Base-by-base conservation (phyloP, 768 basidiomycete genomes). In the Termitomyces sp. region DNA sequence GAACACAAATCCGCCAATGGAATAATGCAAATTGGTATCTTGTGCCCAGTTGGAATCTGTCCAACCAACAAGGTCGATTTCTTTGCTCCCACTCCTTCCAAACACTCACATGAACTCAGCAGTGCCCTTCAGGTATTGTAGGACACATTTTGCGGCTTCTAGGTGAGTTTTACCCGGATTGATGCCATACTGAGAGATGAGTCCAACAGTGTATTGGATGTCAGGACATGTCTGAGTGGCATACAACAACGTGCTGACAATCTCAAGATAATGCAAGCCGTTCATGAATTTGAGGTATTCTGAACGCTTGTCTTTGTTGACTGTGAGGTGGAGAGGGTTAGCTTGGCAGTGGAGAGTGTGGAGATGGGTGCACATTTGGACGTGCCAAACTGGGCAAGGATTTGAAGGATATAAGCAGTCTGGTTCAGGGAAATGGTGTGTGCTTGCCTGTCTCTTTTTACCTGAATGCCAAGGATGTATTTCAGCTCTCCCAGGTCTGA, bases 31-130 rank as follows among this genome's bases (percentile, higher is more conserved):
- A n/a, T 55, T 39, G 2, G n/a, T 27, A n/a, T n/a, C n/a, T n/a
- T n/a, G n/a, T n/a, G n/a, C n/a, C n/a, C n/a, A n/a, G n/a, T n/a
- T n/a, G n/a, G n/a, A n/a, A n/a, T n/a, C n/a, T n/a, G n/a, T n/a
- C n/a, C n/a, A n/a, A n/a, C n/a, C n/a, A n/a, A n/a, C 46, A 18
- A 46, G 45, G 31, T 46, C 29, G 25, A 46, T 13, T 27, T 31
- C 15, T 13, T 50, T 29, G 15, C 48, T 50, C 12, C 23, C 36
- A 50, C 48, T 50, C 35, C 48, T 50, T 50, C 48, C 48, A 50
- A 27, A n/a, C n/a, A n/a, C n/a, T n/a, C n/a, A n/a, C n/a, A n/a
- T n/a, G n/a, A n/a, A n/a, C n/a, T n/a, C n/a, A n/a, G n/a, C n/a
- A n/a, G n/a, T n/a, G n/a, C n/a, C n/a, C n/a, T n/a, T n/a, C n/a